These are phyloP conservation scores for Trichothecium roseum DNA, from an alignment of 2,329 filamentous ascomycete species.

Conservation along the genomic window DNA sequence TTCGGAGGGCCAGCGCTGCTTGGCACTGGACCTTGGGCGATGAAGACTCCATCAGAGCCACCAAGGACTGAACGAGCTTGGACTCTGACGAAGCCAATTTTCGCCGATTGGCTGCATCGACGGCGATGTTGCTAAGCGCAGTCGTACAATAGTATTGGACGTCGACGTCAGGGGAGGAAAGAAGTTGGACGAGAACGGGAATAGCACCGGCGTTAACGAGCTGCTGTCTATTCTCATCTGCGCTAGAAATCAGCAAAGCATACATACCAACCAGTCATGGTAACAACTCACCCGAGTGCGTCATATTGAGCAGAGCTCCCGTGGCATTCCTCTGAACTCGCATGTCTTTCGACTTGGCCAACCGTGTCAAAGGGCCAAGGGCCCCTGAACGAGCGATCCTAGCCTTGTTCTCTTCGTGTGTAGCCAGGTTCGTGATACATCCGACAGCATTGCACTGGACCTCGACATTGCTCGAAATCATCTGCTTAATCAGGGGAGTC, in stretches of 20 bases:
- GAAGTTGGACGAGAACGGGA: constrained; percentile 87
- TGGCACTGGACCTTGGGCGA: constrained; percentile 98
- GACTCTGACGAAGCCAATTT: constrained; percentile 85
- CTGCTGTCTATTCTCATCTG: constrained; percentile 95
- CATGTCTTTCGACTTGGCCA: constrained; percentile 98
- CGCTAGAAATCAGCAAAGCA: background rate
- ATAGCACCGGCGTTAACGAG: constrained; percentile 97
- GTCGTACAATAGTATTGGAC: constrained; percentile 99
- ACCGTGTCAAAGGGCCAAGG: constrained; percentile 75
- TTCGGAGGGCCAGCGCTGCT: constrained; percentile 84
- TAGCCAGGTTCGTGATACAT: constrained; percentile 96
- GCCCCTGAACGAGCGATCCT: constrained; percentile 95
- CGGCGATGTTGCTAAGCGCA: constrained; percentile 94
- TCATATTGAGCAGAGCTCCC: constrained; percentile 95
- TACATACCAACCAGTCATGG: background rate
- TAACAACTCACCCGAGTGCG: constrained; percentile 75
- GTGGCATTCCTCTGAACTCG: constrained; percentile 96
- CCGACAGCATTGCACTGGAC: constrained; percentile 98
- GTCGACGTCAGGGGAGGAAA: constrained; percentile 88
- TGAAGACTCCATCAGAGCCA: constrained; percentile 93
- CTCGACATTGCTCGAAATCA: constrained; percentile 96
- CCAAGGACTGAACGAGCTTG: constrained; percentile 83
- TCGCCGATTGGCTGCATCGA: constrained; percentile 82
- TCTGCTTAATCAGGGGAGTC: constrained; percentile 86
- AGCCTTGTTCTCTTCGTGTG: constrained; percentile 98